These are phyloP conservation scores for Termitomyces heimii DNA, from an alignment of 768 basidiomycete species.

Conservation along the genomic window DNA sequence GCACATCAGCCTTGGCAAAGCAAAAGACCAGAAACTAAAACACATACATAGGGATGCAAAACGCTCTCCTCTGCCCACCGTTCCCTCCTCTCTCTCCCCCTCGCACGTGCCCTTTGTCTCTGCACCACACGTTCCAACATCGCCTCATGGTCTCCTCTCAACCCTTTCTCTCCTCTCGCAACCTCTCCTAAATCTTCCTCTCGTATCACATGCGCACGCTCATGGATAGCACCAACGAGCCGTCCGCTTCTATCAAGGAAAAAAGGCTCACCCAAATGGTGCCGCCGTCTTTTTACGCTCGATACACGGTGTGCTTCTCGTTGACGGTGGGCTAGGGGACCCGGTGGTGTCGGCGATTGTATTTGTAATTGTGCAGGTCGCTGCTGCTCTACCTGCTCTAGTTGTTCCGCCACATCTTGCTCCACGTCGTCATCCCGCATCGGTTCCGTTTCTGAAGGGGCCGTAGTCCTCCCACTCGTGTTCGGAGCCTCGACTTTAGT, in stretches of 20 bases:
- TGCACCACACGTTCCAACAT: slow-evolving; percentile 3
- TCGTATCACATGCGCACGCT: not conserved
- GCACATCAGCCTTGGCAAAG: not conserved
- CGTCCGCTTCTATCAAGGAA: slow-evolving; percentile 18
- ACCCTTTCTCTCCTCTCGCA: not conserved
- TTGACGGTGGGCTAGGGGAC: not conserved
- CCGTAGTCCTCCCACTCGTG: not conserved
- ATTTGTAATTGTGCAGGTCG: not conserved
- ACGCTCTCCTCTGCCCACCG: slow-evolving; percentile 5
- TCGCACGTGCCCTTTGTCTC: not conserved
- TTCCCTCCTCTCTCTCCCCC: not conserved
- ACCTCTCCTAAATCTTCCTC: not conserved
- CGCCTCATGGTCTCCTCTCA: not conserved
- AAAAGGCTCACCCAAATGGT: slow-evolving; percentile 26
- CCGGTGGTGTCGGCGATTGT: not conserved
- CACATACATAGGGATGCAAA: slow-evolving; percentile 14
- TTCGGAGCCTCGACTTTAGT: not conserved
- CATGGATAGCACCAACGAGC: slow-evolving; percentile 8
- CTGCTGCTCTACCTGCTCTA: not conserved
- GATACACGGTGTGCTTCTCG: not conserved
- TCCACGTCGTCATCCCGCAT: not conserved
- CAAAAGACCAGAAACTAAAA: not conserved
- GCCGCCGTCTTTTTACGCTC: slow-evolving; percentile 13
- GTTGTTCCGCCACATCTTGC: not conserved
- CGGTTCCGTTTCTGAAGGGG: not conserved